phyloP scores from a whole-genome alignment of 2,329 filamentous ascomycete species.

The Arthrobotrys musiformis region DNA sequence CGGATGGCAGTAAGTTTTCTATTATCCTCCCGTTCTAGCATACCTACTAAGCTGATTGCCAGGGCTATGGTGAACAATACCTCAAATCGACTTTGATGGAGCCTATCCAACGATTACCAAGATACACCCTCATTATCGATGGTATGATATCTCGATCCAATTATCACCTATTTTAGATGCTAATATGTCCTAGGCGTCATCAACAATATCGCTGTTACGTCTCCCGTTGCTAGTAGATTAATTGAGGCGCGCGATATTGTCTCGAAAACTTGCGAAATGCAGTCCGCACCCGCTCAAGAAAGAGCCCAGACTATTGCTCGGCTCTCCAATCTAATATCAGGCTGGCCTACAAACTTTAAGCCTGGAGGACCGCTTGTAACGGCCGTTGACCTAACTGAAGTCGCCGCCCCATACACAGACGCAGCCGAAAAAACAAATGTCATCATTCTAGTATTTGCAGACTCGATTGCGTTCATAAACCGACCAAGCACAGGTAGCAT shows the following conservation, averaged over 20 bases:
- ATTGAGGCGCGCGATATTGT: constrained; percentile 92
- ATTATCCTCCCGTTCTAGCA: neutral
- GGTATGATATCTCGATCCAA: constrained; percentile 61
- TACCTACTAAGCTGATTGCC: constrained; percentile 57
- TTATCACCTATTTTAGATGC: neutral
- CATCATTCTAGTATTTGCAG: constrained; percentile 84
- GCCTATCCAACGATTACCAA: constrained; percentile 90
- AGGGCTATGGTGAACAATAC: constrained; percentile 86
- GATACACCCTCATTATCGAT: constrained; percentile 96
- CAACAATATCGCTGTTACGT: constrained; percentile 82
- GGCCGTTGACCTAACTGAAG: constrained; percentile 81
- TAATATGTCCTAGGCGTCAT: constrained; percentile 71
- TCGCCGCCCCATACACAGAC: constrained; percentile 76
- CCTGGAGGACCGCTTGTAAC: constrained; percentile 82
- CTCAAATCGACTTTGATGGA: constrained; percentile 94
- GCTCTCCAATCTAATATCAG: constrained; percentile 78
- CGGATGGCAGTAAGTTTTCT: constrained; percentile 67
- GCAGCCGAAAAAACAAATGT: constrained; percentile 68
- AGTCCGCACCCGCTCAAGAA: constrained; percentile 76
- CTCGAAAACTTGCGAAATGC: constrained; percentile 94
- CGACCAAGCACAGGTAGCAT: constrained; percentile 73
- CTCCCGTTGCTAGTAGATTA: constrained; percentile 83
- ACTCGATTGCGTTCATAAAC: constrained; percentile 79
- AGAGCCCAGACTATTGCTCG: constrained; percentile 76
- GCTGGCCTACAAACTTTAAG: constrained; percentile 78